phyloP scores from a whole-genome alignment of 2,329 filamentous ascomycete genomes.

The Paraconiothyrium brasiliense region DNA sequence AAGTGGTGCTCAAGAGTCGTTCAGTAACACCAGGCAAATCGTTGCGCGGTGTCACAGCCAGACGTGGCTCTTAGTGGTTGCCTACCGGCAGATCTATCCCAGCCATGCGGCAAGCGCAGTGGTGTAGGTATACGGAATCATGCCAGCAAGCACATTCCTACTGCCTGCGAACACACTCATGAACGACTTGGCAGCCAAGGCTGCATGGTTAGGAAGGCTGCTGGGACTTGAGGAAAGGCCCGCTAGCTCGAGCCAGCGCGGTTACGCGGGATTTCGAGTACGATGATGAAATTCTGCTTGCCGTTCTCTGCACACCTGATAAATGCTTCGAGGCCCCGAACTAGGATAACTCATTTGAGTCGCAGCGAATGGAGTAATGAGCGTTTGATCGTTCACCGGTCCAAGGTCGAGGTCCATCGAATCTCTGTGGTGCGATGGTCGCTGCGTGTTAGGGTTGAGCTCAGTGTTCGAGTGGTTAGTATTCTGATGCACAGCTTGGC shows the following conservation, averaged over 20 bases:
- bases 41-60: not conserved
- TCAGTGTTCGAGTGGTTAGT: conserved; percentile 3
- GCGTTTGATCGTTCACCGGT: not conserved
- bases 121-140: not conserved
- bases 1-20: not conserved
- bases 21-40: not conserved
- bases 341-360: conserved; percentile 1
- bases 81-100: not conserved
- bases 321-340: conserved; percentile 4
- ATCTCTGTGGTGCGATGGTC: conserved; percentile 3
- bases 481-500: conserved; percentile 19
- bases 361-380: conserved; percentile 6
- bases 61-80: not conserved
- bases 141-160: not conserved
- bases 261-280: conserved; percentile 1
- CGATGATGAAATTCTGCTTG: conserved; percentile 9
- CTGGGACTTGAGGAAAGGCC: not conserved
- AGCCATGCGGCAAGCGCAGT: not conserved
- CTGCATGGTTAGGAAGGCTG: not conserved
- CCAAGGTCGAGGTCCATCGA: conserved; percentile 10
- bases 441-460: not conserved
- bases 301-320: conserved; percentile 8
- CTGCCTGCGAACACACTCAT: not conserved
- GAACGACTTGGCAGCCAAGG: not conserved
- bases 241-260: not conserved